phyloP scores from a whole-genome alignment of 2,329 filamentous ascomycete species.

The Cordyceps sp. region DNA sequence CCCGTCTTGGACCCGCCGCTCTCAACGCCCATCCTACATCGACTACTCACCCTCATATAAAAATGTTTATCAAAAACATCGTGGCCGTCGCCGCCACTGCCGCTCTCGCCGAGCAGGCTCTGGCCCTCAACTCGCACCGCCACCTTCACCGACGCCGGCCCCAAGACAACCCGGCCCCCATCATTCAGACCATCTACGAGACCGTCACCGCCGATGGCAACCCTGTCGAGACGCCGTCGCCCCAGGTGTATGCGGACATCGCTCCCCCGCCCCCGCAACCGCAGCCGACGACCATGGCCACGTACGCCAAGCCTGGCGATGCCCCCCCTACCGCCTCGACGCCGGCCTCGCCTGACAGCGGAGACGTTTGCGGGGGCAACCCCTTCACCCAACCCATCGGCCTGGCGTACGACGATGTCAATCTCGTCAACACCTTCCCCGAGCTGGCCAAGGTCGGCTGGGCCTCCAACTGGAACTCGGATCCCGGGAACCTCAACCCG shows the following conservation, averaged over 20 bases:
- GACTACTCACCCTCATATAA: constrained; percentile 5
- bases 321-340: too few relatives aligned
- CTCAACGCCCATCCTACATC: constrained; percentile 1
- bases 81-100: constrained; percentile 23
- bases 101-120: constrained; percentile 24
- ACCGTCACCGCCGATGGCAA: too few relatives aligned
- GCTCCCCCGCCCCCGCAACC: too few relatives aligned
- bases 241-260: too few relatives aligned
- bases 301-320: too few relatives aligned
- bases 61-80: constrained; percentile 27
- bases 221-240: too few relatives aligned
- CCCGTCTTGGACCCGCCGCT: too few relatives aligned
- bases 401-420: constrained; percentile 47
- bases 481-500: constrained; percentile 21
- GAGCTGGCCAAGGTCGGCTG: constrained; percentile 28
- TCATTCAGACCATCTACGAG: too few relatives aligned
- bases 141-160: constrained; percentile 15
- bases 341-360: too few relatives aligned
- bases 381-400: too few relatives aligned
- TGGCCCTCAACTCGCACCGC: constrained; percentile 25
- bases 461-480: constrained; percentile 53
- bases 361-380: too few relatives aligned
- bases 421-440: constrained; percentile 33
- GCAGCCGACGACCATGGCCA: too few relatives aligned
- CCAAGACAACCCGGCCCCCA: background rate